Evolutionary conservation across 106 monocot species (phyloP), one percentile per base, ranked within the genome.

Genomic region (Agapanthus africanus): DNA sequence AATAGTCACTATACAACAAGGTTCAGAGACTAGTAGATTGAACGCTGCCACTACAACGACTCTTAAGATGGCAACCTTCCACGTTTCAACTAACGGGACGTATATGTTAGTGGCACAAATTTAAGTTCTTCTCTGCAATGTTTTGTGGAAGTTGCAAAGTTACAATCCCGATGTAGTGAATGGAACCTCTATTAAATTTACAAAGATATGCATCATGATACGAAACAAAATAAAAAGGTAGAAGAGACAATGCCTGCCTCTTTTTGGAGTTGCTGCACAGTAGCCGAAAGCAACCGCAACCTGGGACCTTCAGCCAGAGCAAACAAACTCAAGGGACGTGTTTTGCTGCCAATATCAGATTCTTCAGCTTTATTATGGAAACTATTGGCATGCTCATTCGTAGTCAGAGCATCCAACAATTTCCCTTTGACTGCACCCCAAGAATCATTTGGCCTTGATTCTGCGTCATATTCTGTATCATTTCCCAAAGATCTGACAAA

Each of bases 281-380:
- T 76, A 49, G 38, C 56, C 54, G 50, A 82, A 65, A 89, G 79
- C 63, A 93, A 71, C 60, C 76, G 76, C 63, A 89, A 60, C 49
- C 89, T 86, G 38, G 89, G 83, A 67, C 73, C 81, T 27, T 70
- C 77, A 77, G 77, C 57, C 60, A 93, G 66, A 56, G 93, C 81
- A 87, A 80, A 68, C 60, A 93, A 68, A 78, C 74, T 89, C 31
- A 86, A 46, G 63, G 83, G 86, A 44, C 34, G 15, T 33, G 54
- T 71, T 79, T 77, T 79, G 19, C 50, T 73, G 26, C 39, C 32
- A 37, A 65, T 78, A 31, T 80, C 65, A 59, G 6, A 59, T 35
- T 77, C 77, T 64, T 33, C 25, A 15, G 22, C 52, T 56, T 46
- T 59, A 13, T 27, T 54, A 40, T 59, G 13, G 37, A 77, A 71